Evolutionary conservation across 257 asterid species (phyloP).

Genomic region (Solanum lycopersicoides): DNA sequence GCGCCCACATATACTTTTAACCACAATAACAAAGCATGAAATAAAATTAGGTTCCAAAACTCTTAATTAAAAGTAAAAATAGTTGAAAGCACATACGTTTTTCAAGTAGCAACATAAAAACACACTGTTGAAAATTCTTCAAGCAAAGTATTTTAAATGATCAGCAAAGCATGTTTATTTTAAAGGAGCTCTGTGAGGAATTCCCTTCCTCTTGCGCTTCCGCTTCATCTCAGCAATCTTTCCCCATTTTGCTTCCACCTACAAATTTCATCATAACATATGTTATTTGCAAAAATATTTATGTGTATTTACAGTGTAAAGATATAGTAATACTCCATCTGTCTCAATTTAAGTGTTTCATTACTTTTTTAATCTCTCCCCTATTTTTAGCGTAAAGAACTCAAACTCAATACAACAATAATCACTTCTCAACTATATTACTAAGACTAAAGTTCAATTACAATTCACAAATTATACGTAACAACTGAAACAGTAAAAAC

Average conservation of each 20-base stretch:
- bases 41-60: not conserved
- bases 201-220: slow-evolving; percentile 4
- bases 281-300: not conserved
- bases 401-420: not conserved
- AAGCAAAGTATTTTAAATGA: not conserved
- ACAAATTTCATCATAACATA: not conserved
- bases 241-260: not conserved
- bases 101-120: not conserved
- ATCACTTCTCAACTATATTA: not conserved
- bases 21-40: not conserved
- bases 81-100: not conserved
- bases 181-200: not conserved
- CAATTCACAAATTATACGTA: not conserved
- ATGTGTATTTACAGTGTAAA: not conserved
- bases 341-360: not conserved
- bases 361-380: not conserved
- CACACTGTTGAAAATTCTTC: not conserved
- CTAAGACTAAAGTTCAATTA: not conserved
- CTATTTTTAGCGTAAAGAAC: not conserved
- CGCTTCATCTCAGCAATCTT: not conserved
- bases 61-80: not conserved
- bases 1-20: not conserved
- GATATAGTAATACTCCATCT: not conserved
- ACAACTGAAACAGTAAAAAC: not conserved
- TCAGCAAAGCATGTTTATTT: not conserved